These are phyloP conservation scores for Hymenoscyphus scutula DNA, from an alignment of 2,329 filamentous ascomycete genomes.

Conservation along the genomic window DNA sequence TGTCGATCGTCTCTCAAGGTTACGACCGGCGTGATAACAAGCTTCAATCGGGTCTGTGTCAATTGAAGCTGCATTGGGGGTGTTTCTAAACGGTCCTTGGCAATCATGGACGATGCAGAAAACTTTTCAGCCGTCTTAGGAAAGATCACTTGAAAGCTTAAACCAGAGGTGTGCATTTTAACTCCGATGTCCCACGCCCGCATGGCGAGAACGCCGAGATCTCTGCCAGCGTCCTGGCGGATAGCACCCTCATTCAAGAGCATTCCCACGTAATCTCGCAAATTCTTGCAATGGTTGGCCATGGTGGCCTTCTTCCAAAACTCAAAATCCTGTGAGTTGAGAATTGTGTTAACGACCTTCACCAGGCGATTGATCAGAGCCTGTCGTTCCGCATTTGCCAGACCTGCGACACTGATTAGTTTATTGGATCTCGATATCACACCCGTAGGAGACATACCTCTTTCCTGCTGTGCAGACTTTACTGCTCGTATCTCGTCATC, in stretches of 20 bases:
- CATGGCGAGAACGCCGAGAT: conserved; percentile 35
- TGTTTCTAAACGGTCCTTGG: conserved; percentile 41
- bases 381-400: too few species aligned
- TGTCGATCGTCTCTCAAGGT: conserved; percentile 50
- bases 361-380: too few species aligned
- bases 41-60: conserved; percentile 51
- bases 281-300: too few species aligned
- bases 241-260: conserved; percentile 38
- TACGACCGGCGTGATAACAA: conserved; percentile 54
- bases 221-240: conserved; percentile 41
- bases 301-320: too few species aligned
- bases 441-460: too few species aligned
- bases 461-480: too few species aligned
- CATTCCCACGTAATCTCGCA: too few species aligned
- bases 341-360: too few species aligned
- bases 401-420: too few species aligned
- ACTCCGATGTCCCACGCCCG: conserved; percentile 38
- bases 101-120: conserved; percentile 46
- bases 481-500: too few species aligned
- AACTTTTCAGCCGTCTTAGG: conserved; percentile 51
- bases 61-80: conserved; percentile 47
- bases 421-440: too few species aligned
- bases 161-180: conserved; percentile 44
- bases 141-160: conserved; percentile 48
- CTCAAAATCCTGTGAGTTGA: too few species aligned